phyloP scores from a whole-genome alignment of 164 flowering plant genomes.

The Tetrastigma voinierianum region DNA sequence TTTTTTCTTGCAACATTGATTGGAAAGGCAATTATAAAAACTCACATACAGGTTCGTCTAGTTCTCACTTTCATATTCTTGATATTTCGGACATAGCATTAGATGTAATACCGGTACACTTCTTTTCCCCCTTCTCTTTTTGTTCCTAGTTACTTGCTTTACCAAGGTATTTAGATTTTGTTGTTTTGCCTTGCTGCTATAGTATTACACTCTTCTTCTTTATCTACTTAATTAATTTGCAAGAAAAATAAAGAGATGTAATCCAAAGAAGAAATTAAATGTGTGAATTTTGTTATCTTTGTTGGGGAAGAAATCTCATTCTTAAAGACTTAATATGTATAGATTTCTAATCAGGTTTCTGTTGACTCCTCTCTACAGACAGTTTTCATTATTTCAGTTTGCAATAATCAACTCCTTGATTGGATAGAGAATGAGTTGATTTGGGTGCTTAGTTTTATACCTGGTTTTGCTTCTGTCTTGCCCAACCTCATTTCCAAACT shows the following conservation, averaged over 20 bases:
- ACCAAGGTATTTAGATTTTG: too few relatives aligned
- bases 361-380: slow-evolving; percentile 56
- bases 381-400: slow-evolving; percentile 77
- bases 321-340: background rate
- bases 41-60: slow-evolving; percentile 85
- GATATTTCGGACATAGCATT: too few relatives aligned
- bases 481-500: slow-evolving; percentile 62
- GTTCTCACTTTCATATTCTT: slow-evolving; percentile 1
- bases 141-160: too few relatives aligned
- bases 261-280: background rate
- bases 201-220: too few relatives aligned
- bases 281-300: background rate
- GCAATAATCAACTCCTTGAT: slow-evolving; percentile 91
- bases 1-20: slow-evolving; percentile 87
- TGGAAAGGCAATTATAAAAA: slow-evolving; percentile 94
- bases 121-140: background rate
- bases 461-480: slow-evolving; percentile 65
- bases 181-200: too few relatives aligned
- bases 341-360: slow-evolving; percentile 1
- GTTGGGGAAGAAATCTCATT: background rate
- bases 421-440: slow-evolving; percentile 90
- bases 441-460: slow-evolving; percentile 68
- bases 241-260: too few relatives aligned
- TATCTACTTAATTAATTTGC: background rate
- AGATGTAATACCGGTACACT: background rate